Evolutionary conservation across 2,329 filamentous ascomycete genomes (phyloP).

Genomic region (Helminthosporium solani): DNA sequence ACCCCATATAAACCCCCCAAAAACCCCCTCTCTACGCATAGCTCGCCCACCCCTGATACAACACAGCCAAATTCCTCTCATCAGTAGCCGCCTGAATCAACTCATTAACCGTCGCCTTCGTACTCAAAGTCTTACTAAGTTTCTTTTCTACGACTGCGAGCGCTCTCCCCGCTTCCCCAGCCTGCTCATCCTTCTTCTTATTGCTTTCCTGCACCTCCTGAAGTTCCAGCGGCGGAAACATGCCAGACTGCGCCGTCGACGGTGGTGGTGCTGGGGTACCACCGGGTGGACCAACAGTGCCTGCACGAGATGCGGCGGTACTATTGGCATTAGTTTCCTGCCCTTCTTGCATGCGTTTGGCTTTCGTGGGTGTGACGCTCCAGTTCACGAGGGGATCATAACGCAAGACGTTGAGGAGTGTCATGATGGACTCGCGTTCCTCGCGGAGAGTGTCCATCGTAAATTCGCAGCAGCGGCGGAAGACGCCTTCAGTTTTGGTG

Average conservation of each 20-base stretch:
- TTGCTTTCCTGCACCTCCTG: slow-evolving; percentile 32
- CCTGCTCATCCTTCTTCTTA: slow-evolving; percentile 54
- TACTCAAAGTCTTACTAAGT: slow-evolving; percentile 87
- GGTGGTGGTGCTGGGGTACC: slow-evolving; percentile 32
- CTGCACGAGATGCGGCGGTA: slow-evolving; percentile 23
- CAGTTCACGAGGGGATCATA: slow-evolving; percentile 97
- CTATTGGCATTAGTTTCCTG: slow-evolving; percentile 53
- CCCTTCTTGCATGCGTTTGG: slow-evolving; percentile 67
- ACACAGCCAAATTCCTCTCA: slow-evolving; percentile 83
- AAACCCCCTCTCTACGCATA: slow-evolving; percentile 27
- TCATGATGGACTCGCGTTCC: slow-evolving; percentile 97
- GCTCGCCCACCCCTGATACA: slow-evolving; percentile 57
- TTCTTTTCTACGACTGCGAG: slow-evolving; percentile 95
- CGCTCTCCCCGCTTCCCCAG: slow-evolving; percentile 84
- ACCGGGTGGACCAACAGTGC: slow-evolving; percentile 26
- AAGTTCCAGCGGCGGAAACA: slow-evolving; percentile 13
- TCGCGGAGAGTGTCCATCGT: slow-evolving; percentile 92
- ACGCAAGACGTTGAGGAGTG: slow-evolving; percentile 93
- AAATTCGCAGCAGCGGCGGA: slow-evolving; percentile 97
- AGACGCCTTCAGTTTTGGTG: slow-evolving; percentile 91
- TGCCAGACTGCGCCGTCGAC: slow-evolving; percentile 2
- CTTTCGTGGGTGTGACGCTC: slow-evolving; percentile 74
- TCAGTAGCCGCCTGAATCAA: slow-evolving; percentile 95
- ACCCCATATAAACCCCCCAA: not conserved
- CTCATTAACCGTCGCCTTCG: slow-evolving; percentile 93